These are phyloP conservation scores for Saxophila tyrrhenica DNA, from an alignment of 495 filamentous ascomycete genomes.

Conservation along the genomic window DNA sequence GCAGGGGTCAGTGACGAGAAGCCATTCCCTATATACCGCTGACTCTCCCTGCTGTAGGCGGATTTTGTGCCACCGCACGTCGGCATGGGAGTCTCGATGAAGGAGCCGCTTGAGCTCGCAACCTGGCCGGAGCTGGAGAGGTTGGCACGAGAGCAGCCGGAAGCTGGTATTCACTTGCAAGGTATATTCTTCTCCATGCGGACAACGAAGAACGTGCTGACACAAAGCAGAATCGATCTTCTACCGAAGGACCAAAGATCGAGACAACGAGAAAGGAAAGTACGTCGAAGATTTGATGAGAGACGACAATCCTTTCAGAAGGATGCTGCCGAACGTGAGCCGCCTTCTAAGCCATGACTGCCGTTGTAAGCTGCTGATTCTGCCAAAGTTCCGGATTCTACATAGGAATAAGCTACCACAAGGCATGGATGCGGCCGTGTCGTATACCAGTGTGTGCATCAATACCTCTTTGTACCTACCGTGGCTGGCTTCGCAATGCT, in stretches of 20 bases:
- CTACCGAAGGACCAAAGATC: constrained; percentile 54
- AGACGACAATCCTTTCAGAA: constrained; percentile 69
- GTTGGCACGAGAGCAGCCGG: constrained; percentile 55
- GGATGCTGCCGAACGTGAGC: constrained; percentile 57
- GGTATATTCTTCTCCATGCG: constrained; percentile 46
- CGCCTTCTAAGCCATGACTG: constrained; percentile 25
- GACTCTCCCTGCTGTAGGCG: neutral
- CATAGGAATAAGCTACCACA: constrained; percentile 51
- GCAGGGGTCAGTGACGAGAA: constrained; percentile 89
- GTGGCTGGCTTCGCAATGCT: constrained; percentile 69
- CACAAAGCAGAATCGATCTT: neutral
- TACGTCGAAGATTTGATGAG: constrained; percentile 53
- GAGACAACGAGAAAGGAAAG: constrained; percentile 34
- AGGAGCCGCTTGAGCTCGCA: constrained; percentile 34
- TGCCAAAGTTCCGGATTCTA: too few species aligned
- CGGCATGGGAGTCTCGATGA: too few species aligned
- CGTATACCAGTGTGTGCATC: constrained; percentile 78
- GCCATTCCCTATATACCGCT: constrained; percentile 26
- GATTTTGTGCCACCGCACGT: too few species aligned
- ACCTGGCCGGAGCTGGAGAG: constrained; percentile 33
- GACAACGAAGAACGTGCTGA: too few species aligned
- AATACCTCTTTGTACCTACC: constrained; percentile 81
- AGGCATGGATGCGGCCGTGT: constrained; percentile 53
- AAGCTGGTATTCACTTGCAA: constrained; percentile 84
- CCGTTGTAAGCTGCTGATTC: neutral